These are phyloP conservation scores for Exophiala aquamarina DNA, from an alignment of 2,329 filamentous ascomycete species.

Conservation along the genomic window DNA sequence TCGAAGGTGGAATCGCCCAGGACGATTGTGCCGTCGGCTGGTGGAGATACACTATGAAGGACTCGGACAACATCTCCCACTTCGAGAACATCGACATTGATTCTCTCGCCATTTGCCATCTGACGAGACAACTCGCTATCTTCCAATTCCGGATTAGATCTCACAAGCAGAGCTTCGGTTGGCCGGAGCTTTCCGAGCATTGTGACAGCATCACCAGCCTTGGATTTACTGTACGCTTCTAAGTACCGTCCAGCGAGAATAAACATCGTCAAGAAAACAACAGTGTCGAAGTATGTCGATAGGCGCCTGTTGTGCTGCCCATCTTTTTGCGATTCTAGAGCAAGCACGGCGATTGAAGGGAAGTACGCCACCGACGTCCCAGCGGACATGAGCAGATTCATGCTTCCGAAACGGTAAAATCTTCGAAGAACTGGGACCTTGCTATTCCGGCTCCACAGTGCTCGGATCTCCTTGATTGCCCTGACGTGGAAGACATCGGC, in stretches of 20 bases:
- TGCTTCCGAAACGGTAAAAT: conserved; percentile 88
- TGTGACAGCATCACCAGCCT: conserved; percentile 80
- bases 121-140: background rate
- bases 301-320: background rate
- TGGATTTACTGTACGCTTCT: conserved; percentile 87
- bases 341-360: conserved; percentile 74
- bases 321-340: conserved; percentile 47
- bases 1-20: conserved; percentile 90
- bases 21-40: conserved; percentile 82
- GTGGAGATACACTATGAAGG: conserved; percentile 91
- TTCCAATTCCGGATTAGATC: conserved; percentile 1
- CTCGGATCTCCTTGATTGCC: conserved; percentile 72
- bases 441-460: conserved; percentile 77
- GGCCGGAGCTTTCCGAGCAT: conserved; percentile 75
- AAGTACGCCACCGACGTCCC: conserved; percentile 86
- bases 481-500: conserved; percentile 80
- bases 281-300: conserved; percentile 75
- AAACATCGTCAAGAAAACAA: conserved; percentile 87
- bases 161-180: conserved; percentile 68
- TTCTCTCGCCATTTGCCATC: conserved; percentile 32
- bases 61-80: conserved; percentile 90
- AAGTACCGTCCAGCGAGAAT: conserved; percentile 60
- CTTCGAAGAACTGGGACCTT: conserved; percentile 70
- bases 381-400: conserved; percentile 89
- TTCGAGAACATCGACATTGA: conserved; percentile 70